phyloP scores from a whole-genome alignment of 2,329 filamentous ascomycete species.

The Trichophyton schoenleinii region DNA sequence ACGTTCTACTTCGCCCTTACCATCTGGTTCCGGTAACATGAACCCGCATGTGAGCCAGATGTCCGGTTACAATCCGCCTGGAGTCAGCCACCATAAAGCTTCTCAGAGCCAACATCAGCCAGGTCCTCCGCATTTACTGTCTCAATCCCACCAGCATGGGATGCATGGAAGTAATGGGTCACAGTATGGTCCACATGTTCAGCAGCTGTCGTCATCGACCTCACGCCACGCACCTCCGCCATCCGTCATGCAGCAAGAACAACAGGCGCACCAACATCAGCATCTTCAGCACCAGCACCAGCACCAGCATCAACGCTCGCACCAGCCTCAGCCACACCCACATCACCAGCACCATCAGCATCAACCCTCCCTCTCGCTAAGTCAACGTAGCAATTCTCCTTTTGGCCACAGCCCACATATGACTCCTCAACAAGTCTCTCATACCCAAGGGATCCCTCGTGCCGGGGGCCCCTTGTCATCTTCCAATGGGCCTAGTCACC shows the following conservation, averaged over 20 bases:
- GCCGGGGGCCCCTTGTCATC: slow-evolving; percentile 11
- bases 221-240: slow-evolving; percentile 4
- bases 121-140: background rate
- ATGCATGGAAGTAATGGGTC: slow-evolving; percentile 1
- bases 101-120: slow-evolving; percentile 5
- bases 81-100: background rate
- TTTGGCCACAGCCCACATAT: background rate
- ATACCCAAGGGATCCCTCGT: slow-evolving; percentile 13
- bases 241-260: slow-evolving; percentile 1
- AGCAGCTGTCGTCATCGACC: background rate
- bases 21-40: background rate
- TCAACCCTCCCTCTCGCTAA: slow-evolving; percentile 22
- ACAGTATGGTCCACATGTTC: background rate
- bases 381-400: slow-evolving; percentile 16
- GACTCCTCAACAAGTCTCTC: background rate
- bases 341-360: slow-evolving; percentile 23
- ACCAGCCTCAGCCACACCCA: slow-evolving; percentile 24
- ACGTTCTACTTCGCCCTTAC: slow-evolving; percentile 7
- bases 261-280: slow-evolving; percentile 9
- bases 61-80: background rate
- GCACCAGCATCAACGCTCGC: slow-evolving; percentile 14
- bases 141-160: slow-evolving; percentile 1
- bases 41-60: slow-evolving; percentile 3
- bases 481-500: background rate
- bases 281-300: slow-evolving; percentile 9